Evolutionary conservation across 78 protist species (phyloP), one percentile per base, ranked within the genome.

Genomic region (Chrysochromulina tobinii): DNA sequence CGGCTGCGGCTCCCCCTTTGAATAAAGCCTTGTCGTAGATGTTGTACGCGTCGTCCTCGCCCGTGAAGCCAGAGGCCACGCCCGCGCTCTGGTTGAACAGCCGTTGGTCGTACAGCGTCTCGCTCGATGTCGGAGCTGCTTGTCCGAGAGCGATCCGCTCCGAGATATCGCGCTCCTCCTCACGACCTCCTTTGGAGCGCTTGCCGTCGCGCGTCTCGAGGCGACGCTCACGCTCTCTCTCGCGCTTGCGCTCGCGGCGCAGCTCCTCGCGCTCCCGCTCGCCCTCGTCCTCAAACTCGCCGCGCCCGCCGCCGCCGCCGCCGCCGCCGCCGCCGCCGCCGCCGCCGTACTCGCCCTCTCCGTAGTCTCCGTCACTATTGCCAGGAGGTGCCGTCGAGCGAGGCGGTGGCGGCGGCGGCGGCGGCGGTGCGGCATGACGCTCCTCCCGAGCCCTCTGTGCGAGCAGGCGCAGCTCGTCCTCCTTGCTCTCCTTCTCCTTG

Each of bases 61-160:
- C 27, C 21, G n/a, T 48, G 9, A 57, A 20, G 12, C 64, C 38
- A 6, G 54, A 83, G 20, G 53, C 38, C 8, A 83, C 1, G 23
- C 50, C 53, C 20, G 9, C 23, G 23, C 9, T 5, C 55, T 92
- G 98, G 90, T 96, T 96, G 93, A 97, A 97, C 67, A 98, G 94
- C 9, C 99, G 95, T 90, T 94, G 96, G 81, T 98, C 99, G 77
- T 93, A 97, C 72, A 95, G n/a, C 50, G 87, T 54, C 20, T 96
- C 99, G 25, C 64, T 4, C 3, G 79, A 1, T 61, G 84, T 81
- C n/a, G 93, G 48, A n/a, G n/a, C 50, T 27, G 91, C 92, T 20
- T 88, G 95, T 8, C 98, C 98, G 21, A 98, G 93, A 20, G 98
- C 99, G 87, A 97, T 93, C 72, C 90, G 64, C 92, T 98, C 99